Evolutionary conservation across 352 stramenopile genomes (phyloP).

Genomic region (Halophytophthora polymorphica): DNA sequence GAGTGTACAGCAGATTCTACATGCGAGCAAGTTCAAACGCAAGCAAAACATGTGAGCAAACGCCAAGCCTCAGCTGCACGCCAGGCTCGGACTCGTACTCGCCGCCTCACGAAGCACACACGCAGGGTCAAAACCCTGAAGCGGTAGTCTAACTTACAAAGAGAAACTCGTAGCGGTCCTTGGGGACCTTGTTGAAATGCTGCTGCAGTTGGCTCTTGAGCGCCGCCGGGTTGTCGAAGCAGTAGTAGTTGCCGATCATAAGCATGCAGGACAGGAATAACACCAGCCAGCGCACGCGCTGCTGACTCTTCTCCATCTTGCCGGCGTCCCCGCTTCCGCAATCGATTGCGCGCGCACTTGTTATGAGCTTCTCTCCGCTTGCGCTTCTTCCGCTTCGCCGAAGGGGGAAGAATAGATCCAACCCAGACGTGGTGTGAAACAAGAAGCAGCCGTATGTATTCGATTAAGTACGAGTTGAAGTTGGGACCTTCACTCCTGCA

Average conservation of each 20-base stretch:
- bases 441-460: constrained; percentile 5
- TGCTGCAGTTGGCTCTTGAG: constrained; percentile 88
- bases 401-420: constrained; percentile 5
- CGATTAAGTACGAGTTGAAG: constrained; percentile 26
- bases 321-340: not conserved
- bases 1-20: constrained; percentile 92
- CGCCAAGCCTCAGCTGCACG: not conserved
- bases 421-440: constrained; percentile 5
- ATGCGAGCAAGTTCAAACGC: not conserved
- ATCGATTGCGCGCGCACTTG: not conserved
- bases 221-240: constrained; percentile 87
- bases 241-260: constrained; percentile 92
- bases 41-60: constrained; percentile 1
- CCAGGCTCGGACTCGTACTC: no score
- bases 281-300: constrained; percentile 80
- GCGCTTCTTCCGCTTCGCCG: constrained; percentile 1
- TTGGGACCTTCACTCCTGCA: not conserved
- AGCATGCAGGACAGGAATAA: constrained; percentile 84
- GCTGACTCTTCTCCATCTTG: constrained; percentile 66
- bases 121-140: not conserved
- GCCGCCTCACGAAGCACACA: not conserved
- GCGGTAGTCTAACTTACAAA: constrained; percentile 42
- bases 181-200: constrained; percentile 70
- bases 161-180: constrained; percentile 79
- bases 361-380: not conserved